Base-by-base conservation (phyloP, 371 early-diverging fungal genomes). In the Mortierella sp. region DNA sequence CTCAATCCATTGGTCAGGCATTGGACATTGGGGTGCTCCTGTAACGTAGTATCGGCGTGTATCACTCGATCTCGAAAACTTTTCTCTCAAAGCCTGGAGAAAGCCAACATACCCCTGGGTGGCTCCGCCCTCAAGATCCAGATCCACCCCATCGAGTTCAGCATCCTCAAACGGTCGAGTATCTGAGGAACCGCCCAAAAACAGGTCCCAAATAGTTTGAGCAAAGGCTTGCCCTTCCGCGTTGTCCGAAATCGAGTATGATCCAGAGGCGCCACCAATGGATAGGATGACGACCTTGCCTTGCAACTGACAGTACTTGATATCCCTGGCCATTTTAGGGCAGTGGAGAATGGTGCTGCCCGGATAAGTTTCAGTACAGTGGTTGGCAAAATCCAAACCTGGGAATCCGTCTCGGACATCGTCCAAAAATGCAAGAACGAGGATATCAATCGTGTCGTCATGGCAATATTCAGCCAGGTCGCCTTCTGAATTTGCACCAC, bases 11-110 rank as follows among this genome's bases (percentile, higher is more conserved):
- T 11, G 12, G 34, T 79, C 72, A 7, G 90, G 91, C 64, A 80
- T 90, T 0, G 86, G 89, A 53, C 93, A 92, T 65, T 91, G 90
- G 3, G 92, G 92, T 9, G 92, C 89, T 23, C 86, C 86, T 2
- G 90, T 82, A 24, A 91, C 80, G 53, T 87, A 90, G 65, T 89
- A 91, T 12, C 73, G 76, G n/a, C 55, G 63, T 19, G 73, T 63
- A 15, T 50, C 14, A n/a, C 68, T 41, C 7, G 48, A 48, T 26
- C 21, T 8, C 3, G 67, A 60, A 43, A 79, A 89, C 41, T 80
- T 78, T 8, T 65, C 49, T 15, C 86, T 84, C 6, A 90, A 66
- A 26, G 69, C 60, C 15, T 68, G 59, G 6, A 87, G 70, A 41
- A 89, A 83, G 1, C 70, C 82, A 12, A 19, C 56, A 31, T 67